Evolutionary conservation across 176 grass and related monocot genomes (phyloP), one percentile per base, ranked within the genome.

Genomic region (Paspalum notatum): DNA sequence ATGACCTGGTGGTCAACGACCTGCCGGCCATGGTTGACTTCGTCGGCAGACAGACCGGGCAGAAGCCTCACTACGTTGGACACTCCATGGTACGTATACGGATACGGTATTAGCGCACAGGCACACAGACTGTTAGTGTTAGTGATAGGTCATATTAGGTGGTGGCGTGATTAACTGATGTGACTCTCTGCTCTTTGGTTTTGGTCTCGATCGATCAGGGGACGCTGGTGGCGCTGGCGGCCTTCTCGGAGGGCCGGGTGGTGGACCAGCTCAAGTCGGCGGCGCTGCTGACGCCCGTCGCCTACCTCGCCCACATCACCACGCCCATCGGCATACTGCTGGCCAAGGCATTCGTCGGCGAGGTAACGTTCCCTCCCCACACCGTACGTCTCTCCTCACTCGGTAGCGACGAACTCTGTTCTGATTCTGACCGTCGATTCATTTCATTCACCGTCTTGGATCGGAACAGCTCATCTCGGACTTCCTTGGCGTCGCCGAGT

Each of bases 21-120:
- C 79, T 94, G 52, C 95, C 95, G 55, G 88, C 77, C 39, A 58
- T 83, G 26, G 85, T 91, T 12, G 84, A 91, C 69, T 98, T 76
- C 26, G 44, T 98, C 1, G 82, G 26, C 77, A 44, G 22, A 1
- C 77, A 81, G 50, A 94, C 92, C 0, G 56, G 62, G 9, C 95
- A 94, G 77, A 94, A 98, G 74, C 83, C 91, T 17, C 90, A 98
- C 65, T 98, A 89, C 88, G 67, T 94, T 46, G 95, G 95, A 4
- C 95, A 98, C 73, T 98, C 95, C 38, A 73, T 98, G 95, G 95
- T 97, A 70, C 62, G n/a, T 42, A 6, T n/a, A 4, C n/a, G 8
- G 32, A 32, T 32, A 32, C 32, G 32, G 32, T 32, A 32, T 32
- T 32, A 32, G n/a, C 32, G 32, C 32, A 32, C 32, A 32, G 32